phyloP scores from a whole-genome alignment of 176 grass and related monocot species.

The Zoysia pacifica region DNA sequence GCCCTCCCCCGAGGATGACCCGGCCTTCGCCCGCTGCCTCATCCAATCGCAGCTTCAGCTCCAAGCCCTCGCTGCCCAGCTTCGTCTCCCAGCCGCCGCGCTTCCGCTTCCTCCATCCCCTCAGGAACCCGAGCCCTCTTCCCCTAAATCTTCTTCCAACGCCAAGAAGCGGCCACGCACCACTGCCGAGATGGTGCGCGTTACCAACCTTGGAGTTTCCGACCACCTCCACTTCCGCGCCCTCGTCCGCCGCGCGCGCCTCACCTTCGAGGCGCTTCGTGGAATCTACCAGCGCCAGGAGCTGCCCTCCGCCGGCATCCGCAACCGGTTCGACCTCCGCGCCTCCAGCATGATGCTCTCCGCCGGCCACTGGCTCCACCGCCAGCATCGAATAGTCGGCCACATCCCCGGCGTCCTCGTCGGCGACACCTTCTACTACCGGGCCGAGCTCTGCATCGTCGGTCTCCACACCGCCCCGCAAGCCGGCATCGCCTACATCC shows the following conservation, averaged over 20 bases:
- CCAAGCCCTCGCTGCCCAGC: background rate
- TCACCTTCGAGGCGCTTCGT: conserved; percentile 80
- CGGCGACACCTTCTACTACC: conserved; percentile 89
- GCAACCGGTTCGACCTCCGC: conserved; percentile 63
- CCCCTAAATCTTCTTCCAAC: conserved; percentile 14
- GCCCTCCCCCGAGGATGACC: conserved; percentile 38
- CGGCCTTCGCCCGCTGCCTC: conserved; percentile 23
- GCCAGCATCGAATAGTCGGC: conserved; percentile 63
- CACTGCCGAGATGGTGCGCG: conserved; percentile 63
- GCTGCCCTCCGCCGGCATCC: background rate
- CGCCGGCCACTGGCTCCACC: conserved; percentile 55
- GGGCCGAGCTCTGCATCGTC: conserved; percentile 77
- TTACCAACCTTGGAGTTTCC: conserved; percentile 8
- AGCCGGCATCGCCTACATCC: conserved; percentile 75
- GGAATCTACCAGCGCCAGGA: conserved; percentile 38
- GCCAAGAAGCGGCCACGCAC: conserved; percentile 56
- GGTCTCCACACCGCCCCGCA: conserved; percentile 79
- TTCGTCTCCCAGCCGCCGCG: background rate
- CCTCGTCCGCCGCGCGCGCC: conserved; percentile 62
- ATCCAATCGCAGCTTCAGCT: conserved; percentile 31
- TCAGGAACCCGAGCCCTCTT: background rate
- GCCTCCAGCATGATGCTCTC: conserved; percentile 60
- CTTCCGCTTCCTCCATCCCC: background rate
- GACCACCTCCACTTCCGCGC: conserved; percentile 51
- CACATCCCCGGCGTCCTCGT: conserved; percentile 63